Base-by-base conservation (phyloP, 805 yeast genomes). In the Wickerhamiella azymoides region DNA sequence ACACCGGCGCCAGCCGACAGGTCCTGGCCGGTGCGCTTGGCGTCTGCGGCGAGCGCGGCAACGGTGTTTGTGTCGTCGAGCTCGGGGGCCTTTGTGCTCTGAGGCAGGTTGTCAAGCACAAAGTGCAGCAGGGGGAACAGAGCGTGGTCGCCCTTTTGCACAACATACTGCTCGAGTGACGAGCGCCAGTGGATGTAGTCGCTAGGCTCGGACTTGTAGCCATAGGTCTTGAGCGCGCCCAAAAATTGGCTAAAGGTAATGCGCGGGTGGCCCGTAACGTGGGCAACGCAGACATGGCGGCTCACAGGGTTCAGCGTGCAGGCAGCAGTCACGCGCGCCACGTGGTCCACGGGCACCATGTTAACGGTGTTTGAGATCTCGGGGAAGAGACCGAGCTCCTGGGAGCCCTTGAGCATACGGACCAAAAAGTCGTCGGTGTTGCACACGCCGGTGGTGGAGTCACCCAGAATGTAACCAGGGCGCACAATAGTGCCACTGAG, bases 261-360 rank as follows among this genome's bases (percentile, higher is more conserved):
- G 61, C 98, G 77, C 49, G 99, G 99, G 57, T 92, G 97, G 19
- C 89, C 93, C 5, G 97, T 92, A n/a, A 92, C 96, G 39, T 92
- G 98, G 1, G 85, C 86, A 36, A 93, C 98, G 1, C 79, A 66
- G 37, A 78, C 64, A 13, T 67, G 67, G 1, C 55, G 56, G 18
- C 63, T 55, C 19, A 92, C 83, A 24, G 94, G 89, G 56, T 76
- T 76, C 51, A 92, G 70, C 0, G 95, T 80, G 24, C 92, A 67
- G 1, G 97, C 84, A 43, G 79, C 84, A 21, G 80, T 83, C 19
- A 86, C 84, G 40, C 94, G 74, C 1, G 99, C 97, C 53, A 92
- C 98, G 58, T 92, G 98, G 57, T 93, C 96, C 38, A 92, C 98
- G 2, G 98, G 98, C 18, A 85, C 96, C 82, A 88, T 85, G 64